Conservation (phyloP, 257 asterid species). For the Osmanthus fragrans region DNA sequence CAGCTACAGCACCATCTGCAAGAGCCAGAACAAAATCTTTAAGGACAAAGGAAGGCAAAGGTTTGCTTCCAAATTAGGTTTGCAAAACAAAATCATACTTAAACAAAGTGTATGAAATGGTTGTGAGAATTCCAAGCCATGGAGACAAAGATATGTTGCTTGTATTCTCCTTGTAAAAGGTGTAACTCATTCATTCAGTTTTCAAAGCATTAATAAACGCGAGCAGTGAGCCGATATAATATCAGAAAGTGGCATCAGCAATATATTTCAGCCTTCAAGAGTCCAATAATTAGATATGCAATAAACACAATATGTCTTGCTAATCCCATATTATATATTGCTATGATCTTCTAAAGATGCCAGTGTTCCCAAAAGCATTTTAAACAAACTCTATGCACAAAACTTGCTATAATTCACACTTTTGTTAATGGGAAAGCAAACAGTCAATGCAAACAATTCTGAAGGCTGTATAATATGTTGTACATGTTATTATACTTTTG, state of each 20-base stretch:
- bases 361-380: neutral
- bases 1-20: constrained; percentile 71
- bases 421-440: neutral
- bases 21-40: constrained; percentile 9
- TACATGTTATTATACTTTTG: neutral
- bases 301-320: neutral
- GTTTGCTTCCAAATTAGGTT: constrained; percentile 7
- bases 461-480: neutral
- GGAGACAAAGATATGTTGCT: constrained; percentile 1
- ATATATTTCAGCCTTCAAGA: neutral
- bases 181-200: neutral
- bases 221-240: neutral
- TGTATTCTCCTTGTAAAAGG: neutral
- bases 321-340: neutral
- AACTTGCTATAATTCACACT: neutral
- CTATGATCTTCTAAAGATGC: neutral
- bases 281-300: neutral
- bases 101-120: neutral
- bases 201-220: neutral
- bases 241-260: neutral
- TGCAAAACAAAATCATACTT: constrained; percentile 8
- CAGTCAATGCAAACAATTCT: neutral
- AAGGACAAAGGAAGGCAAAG: neutral
- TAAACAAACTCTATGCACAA: neutral
- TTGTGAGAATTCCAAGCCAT: neutral